Percentiles rank a stretch among this genome's conserved stretches.
phyloP scores from a whole-genome alignment of 257 asterid species.

The Penstemon eatonii region DNA sequence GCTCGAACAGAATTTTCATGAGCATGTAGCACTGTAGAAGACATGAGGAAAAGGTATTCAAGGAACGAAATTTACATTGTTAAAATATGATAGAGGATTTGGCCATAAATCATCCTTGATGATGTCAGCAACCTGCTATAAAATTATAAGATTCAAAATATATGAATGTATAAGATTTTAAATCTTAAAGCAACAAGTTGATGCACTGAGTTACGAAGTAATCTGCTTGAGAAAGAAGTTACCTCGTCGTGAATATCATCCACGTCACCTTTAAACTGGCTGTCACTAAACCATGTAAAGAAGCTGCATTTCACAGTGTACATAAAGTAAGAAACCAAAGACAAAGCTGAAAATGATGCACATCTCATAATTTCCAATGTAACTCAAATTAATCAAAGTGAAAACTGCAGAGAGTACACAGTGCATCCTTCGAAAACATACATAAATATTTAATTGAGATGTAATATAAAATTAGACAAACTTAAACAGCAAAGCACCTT shows the following conservation, averaged over 20 bases:
- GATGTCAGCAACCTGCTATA: conserved; percentile 69
- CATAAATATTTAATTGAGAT: not conserved
- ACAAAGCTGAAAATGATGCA: conserved; percentile 26
- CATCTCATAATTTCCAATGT: conserved; percentile 24
- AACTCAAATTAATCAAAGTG: conserved; percentile 34
- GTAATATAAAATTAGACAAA: not conserved
- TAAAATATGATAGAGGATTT: conserved; percentile 62
- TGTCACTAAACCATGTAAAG: conserved; percentile 76
- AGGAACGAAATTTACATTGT: conserved; percentile 39
- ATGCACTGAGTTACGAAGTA: not conserved
- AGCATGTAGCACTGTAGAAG: not conserved
- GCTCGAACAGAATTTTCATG: conserved; percentile 12
- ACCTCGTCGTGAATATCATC: conserved; percentile 88
- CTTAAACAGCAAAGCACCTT: conserved; percentile 1
- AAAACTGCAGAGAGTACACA: not conserved
- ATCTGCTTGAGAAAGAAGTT: conserved; percentile 19
- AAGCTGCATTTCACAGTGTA: conserved; percentile 61
- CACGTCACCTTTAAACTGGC: conserved; percentile 57
- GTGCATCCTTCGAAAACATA: not conserved
- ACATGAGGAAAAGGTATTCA: conserved; percentile 16
- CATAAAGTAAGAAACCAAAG: conserved; percentile 22
- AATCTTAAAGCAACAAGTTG: not conserved
- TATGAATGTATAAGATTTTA: not conserved
- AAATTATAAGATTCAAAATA: not conserved
- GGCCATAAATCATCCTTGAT: conserved; percentile 81